Conservation (phyloP, 768 basidiomycete genomes). For the Rhodotorula babjevae region DNA sequence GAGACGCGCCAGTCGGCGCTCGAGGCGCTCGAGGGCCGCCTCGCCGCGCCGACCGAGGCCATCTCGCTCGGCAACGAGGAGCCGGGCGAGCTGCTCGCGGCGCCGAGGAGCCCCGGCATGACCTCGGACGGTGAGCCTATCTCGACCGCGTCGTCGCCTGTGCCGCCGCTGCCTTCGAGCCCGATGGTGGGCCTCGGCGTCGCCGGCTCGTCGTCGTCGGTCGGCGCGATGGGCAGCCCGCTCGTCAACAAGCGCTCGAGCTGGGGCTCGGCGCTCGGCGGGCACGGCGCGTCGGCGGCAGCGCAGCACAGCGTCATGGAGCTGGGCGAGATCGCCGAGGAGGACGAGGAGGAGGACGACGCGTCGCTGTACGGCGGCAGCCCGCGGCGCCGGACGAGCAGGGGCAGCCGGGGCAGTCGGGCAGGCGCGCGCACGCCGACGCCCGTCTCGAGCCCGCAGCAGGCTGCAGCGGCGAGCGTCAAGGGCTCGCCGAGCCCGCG, state of each 20-base stretch:
- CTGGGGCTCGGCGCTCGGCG: slow-evolving; percentile 14
- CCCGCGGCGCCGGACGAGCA: background rate
- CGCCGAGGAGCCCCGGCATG: slow-evolving; percentile 8
- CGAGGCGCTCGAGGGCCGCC: slow-evolving; percentile 74
- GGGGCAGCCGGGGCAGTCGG: background rate
- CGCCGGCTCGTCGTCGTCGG: slow-evolving; percentile 8
- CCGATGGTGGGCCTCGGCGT: slow-evolving; percentile 37
- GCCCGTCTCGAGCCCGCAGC: slow-evolving; percentile 10
- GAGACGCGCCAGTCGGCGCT: slow-evolving; percentile 77
- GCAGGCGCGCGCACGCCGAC: slow-evolving; percentile 21
- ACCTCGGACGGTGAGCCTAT: slow-evolving; percentile 5
- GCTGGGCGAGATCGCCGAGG: slow-evolving; percentile 63
- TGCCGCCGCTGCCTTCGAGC: background rate
- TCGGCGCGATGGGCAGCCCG: background rate
- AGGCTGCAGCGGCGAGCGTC: background rate
- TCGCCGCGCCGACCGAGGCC: slow-evolving; percentile 53
- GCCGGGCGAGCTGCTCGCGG: slow-evolving; percentile 32
- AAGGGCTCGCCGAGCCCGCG: slow-evolving; percentile 1
- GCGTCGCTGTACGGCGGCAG: background rate
- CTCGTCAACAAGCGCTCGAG: slow-evolving; percentile 22
- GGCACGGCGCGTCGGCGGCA: slow-evolving; percentile 10
- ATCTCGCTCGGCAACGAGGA: slow-evolving; percentile 29
- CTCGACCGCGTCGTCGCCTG: slow-evolving; percentile 17
- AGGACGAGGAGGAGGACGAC: slow-evolving; percentile 76
- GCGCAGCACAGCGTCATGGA: slow-evolving; percentile 38